These are phyloP conservation scores for Fusarium burgessii DNA, from an alignment of 2,329 filamentous ascomycete species.

Conservation along the genomic window DNA sequence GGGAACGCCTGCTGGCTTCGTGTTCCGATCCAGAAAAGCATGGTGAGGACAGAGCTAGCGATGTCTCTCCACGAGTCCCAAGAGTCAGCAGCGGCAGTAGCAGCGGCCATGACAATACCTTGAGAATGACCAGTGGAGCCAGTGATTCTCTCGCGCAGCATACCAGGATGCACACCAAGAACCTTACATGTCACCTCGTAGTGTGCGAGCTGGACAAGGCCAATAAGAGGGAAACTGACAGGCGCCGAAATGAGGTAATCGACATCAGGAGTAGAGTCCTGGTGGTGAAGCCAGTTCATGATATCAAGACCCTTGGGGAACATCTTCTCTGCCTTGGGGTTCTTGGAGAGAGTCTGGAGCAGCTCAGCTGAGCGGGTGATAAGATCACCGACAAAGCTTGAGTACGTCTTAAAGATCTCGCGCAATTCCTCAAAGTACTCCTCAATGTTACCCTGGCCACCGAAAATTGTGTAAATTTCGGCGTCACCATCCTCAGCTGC, in stretches of 20 bases:
- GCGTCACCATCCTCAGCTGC: slow-evolving; percentile 87
- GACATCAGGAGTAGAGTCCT: slow-evolving; percentile 89
- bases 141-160: slow-evolving; percentile 84
- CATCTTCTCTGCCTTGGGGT: slow-evolving; percentile 90
- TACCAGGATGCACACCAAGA: slow-evolving; percentile 88
- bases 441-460: slow-evolving; percentile 98
- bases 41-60: slow-evolving; percentile 83
- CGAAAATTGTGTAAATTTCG: slow-evolving; percentile 92
- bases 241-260: slow-evolving; percentile 96
- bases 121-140: slow-evolving; percentile 97
- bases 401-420: slow-evolving; percentile 91
- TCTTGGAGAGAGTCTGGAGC: slow-evolving; percentile 84
- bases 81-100: slow-evolving; percentile 87
- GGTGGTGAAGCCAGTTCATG: slow-evolving; percentile 90
- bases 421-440: slow-evolving; percentile 99
- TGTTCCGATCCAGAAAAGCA: slow-evolving; percentile 98
- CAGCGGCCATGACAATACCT: slow-evolving; percentile 92
- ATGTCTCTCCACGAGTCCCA: slow-evolving; percentile 93
- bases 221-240: slow-evolving; percentile 95
- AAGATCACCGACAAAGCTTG: slow-evolving; percentile 88
- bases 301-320: slow-evolving; percentile 98
- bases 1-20: slow-evolving; percentile 98
- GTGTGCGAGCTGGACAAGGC: slow-evolving; percentile 94
- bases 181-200: slow-evolving; percentile 95
- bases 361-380: slow-evolving; percentile 85